phyloP scores from a whole-genome alignment of 2,329 filamentous ascomycete genomes.

The Epichloe festucae region DNA sequence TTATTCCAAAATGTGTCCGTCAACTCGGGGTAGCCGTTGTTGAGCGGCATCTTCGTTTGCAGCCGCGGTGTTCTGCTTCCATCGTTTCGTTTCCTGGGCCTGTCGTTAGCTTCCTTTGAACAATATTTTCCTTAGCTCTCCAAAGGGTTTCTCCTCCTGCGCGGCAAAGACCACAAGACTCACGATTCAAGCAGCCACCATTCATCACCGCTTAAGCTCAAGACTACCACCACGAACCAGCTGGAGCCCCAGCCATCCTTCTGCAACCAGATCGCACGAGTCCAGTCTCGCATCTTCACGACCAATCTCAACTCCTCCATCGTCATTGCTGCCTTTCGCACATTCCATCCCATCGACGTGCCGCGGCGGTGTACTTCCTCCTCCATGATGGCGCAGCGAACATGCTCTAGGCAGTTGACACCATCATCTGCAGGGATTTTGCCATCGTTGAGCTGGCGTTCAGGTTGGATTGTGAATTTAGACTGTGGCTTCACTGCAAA shows the following conservation, averaged over 20 bases:
- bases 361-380: conserved; percentile 49
- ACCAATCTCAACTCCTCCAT: conserved; percentile 44
- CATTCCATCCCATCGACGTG: conserved; percentile 51
- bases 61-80: conserved; percentile 15
- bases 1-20: conserved; percentile 39
- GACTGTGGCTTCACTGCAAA: conserved; percentile 58
- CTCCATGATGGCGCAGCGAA: conserved; percentile 48
- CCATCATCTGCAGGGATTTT: conserved; percentile 46
- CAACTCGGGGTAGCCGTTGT: conserved; percentile 29
- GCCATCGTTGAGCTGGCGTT: conserved; percentile 50
- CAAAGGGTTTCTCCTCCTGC: not conserved
- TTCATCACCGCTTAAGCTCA: conserved; percentile 59
- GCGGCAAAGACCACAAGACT: conserved; percentile 12
- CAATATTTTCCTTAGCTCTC: conserved; percentile 5
- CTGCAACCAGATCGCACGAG: conserved; percentile 55
- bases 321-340: conserved; percentile 34
- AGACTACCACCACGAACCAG: conserved; percentile 61
- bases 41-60: conserved; percentile 30
- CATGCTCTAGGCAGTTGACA: conserved; percentile 41
- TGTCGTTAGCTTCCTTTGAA: not conserved
- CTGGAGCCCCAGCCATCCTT: conserved; percentile 56
- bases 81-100: conserved; percentile 11
- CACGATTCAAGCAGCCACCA: conserved; percentile 66
- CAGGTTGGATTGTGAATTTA: conserved; percentile 40
- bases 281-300: conserved; percentile 49